Evolutionary conservation across 2,329 filamentous ascomycete genomes (phyloP), one percentile per base, ranked within the genome.

Genomic region (Geosmithia morbida): DNA sequence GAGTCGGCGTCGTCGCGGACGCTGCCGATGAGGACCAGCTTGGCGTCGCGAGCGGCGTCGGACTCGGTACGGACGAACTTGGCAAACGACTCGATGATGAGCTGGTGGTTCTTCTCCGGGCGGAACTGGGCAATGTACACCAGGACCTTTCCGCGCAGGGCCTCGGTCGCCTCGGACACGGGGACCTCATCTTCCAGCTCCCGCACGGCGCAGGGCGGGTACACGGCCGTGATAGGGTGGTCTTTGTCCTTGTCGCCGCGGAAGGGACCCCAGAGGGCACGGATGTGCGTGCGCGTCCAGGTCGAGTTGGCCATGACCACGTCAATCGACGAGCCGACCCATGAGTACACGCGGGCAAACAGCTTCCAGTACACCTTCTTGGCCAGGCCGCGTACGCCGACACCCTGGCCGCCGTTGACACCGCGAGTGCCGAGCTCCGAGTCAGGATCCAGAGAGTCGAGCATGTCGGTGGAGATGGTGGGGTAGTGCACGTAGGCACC

Each of bases 381-480:
- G 45, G 70, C 70, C 6, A 64, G 60, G 11, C 90, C 90, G 50
- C 77, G 81, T 26, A 74, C 57, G 1, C 90, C 90, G 29, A 70
- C 72, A 2, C 88, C 90, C 48, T 85, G 75, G 30, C 90, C 89
- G 4, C 89, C 85, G 60, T 97, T 92, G 48, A 94, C 71, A 2
- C 90, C 85, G 64, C 77, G 82, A 48, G 61, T 62, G 14, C 81
- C 84, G 44, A 70, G 75, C 33, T 65, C 52, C 2, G 71, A 75
- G 8, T 61, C 62, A 8, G 84, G 78, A 54, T 88, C 78, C 4
- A 96, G 77, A 17, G 86, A 90, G 19, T 79, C 75, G 3, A 98
- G 77, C 92, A 98, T 98, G 58, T 98, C 92, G 46, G 88, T 98
- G 2, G 89, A 96, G 47, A 98, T 98, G 48, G 90, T 97, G 1